Conservation (phyloP, 495 filamentous ascomycete genomes). For the Elaphomyces granulatus region DNA sequence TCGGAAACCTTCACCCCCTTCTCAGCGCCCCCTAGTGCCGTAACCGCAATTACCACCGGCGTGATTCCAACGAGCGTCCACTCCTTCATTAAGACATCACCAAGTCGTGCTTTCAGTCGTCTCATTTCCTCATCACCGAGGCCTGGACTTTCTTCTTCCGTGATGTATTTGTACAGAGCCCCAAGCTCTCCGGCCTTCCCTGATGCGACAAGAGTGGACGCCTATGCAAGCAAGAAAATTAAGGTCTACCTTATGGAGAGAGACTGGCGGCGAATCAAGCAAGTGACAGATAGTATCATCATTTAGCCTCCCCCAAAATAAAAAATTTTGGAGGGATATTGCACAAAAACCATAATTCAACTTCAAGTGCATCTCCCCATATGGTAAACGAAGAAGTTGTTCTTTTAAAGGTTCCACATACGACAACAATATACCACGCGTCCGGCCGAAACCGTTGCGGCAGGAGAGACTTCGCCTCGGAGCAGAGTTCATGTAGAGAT, state of each 20-base stretch:
- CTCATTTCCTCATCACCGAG: conserved; percentile 2
- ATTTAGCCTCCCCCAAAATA: too few species aligned
- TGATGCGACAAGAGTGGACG: conserved; percentile 9
- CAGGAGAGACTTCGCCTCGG: conserved; percentile 2
- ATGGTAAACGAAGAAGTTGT: too few species aligned
- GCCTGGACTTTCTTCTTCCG: background rate
- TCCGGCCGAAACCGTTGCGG: conserved; percentile 6
- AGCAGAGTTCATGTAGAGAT: conserved; percentile 5
- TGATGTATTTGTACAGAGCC: conserved; percentile 10
- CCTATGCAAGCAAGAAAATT: conserved; percentile 3
- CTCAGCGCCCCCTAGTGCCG: conserved; percentile 9
- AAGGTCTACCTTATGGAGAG: too few species aligned
- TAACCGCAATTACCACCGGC: conserved; percentile 8
- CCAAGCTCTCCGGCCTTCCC: conserved; percentile 2
- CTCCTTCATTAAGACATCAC: conserved; percentile 12
- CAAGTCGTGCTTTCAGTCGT: conserved; percentile 7
- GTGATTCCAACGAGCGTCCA: conserved; percentile 14
- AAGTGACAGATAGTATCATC: too few species aligned
- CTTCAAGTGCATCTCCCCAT: too few species aligned
- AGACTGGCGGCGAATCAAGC: too few species aligned
- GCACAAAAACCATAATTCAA: too few species aligned
- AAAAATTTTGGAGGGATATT: too few species aligned
- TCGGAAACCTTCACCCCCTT: conserved; percentile 4
- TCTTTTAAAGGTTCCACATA: too few species aligned
- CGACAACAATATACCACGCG: conserved; percentile 11